Evolutionary conservation across 331 rosid genomes (phyloP), one percentile per base, ranked within the genome.

Genomic region (Rosa hybrid): DNA sequence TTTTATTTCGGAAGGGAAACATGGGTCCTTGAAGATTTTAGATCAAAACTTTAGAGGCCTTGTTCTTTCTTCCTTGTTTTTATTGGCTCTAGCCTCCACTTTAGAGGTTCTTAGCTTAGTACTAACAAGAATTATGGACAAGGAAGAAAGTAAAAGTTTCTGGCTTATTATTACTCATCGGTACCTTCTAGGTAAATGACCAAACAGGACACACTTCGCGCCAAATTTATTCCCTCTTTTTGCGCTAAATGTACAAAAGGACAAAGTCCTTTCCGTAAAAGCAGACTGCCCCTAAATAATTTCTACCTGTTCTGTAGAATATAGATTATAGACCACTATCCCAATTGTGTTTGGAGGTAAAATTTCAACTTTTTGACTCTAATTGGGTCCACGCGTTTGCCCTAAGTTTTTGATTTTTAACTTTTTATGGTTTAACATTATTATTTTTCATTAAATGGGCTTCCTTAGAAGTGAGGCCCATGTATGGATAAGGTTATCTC

Each of bases 301-400:
- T n/a, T n/a, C 34, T 12, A 30, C 21, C 21, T 65, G 74, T 65
- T 21, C 63, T 38, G 38, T 39, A 49, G 64, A 69, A 16, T 38
- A 64, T 21, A 38, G 73, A 44, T 69, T 38, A 64, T 21, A 38
- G 73, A 44, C 42, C 34, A 44, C 74, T 44, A n/a, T 11, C 53
- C 74, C 16, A 6, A 1, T 39, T 7, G 16, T n/a, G 68, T 59
- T 57, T 57, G 54, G n/a, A 11, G 34, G 51, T 69, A 42, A 38
- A 42, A 69, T 11, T 11, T 4, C 17, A 2, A 14, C 34, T 69
- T 69, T 69, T n/a, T 20, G 25, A 18, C 72, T 68, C 14, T 17
- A 1, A n/a, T 17, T 17, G 72, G 71, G 80, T 76, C 80, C 80
- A 76, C 72, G 72, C 72, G 62, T 48, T 76, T n/a, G n/a, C 49